phyloP scores from a whole-genome alignment of 179 eudicot species.

The Beta lomatogona region DNA sequence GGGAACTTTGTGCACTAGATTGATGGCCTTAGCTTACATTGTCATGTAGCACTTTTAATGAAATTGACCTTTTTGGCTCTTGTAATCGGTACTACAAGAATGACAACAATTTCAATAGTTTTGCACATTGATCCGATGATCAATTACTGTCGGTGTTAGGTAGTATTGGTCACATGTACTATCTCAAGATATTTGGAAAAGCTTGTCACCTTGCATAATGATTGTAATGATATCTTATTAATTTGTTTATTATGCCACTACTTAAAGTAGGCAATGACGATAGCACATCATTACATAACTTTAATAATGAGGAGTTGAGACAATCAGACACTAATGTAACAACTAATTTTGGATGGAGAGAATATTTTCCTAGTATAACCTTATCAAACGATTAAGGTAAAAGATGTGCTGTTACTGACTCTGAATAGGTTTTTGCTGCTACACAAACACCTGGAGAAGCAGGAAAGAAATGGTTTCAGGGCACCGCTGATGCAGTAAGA shows the following conservation, averaged over 20 bases:
- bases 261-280: no score
- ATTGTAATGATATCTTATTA: no score
- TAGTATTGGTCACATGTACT: no score
- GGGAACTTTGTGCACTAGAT: background rate
- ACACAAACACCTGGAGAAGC: conserved; percentile 95
- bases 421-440: conserved; percentile 79
- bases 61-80: background rate
- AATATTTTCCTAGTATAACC: no score
- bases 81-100: background rate
- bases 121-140: background rate
- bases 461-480: conserved; percentile 92
- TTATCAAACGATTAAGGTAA: background rate
- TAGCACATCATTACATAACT: no score
- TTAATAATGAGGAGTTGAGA: no score
- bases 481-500: conserved; percentile 97
- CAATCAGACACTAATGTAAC: no score
- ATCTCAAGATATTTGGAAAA: no score
- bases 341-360: no score
- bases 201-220: no score
- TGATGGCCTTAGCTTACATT: background rate
- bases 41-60: background rate
- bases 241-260: no score
- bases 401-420: background rate
- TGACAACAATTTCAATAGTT: background rate
- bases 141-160: no score